A percentile compares a stretch with the other conserved stretches of the same genome.
Conservation (phyloP, 1,139 yeast species). For the Taphrina wiesneri region DNA sequence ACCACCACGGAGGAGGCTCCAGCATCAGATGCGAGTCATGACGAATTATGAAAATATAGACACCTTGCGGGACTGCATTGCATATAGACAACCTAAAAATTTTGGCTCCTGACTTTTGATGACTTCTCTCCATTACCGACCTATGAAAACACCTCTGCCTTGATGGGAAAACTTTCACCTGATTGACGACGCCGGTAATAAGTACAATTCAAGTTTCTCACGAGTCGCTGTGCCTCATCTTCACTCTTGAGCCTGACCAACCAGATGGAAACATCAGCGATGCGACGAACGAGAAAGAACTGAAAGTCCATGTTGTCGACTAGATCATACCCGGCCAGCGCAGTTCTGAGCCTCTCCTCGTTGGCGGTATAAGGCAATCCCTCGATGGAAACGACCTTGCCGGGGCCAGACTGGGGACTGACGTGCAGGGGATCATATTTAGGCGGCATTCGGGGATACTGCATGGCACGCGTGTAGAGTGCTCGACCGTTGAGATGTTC, state of each 20-base stretch:
- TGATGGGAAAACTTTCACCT: not conserved
- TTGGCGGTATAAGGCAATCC: conserved; percentile 2
- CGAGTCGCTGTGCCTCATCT: conserved; percentile 13
- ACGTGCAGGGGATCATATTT: conserved; percentile 16
- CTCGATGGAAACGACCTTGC: conserved; percentile 9
- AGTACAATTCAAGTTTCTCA: conserved; percentile 2
- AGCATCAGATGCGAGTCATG: not conserved
- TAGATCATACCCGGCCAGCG: conserved; percentile 8
- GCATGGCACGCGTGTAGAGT: not conserved
- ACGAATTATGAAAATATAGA: conserved; percentile 7
- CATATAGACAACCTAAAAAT: not conserved
- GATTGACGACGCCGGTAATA: not conserved
- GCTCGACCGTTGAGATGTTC: not conserved
- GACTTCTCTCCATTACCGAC: not conserved
- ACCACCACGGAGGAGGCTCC: not conserved
- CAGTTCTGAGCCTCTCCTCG: not conserved
- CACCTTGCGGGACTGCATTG: not conserved
- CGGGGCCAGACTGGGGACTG: conserved; percentile 15
- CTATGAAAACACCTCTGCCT: conserved; percentile 13
- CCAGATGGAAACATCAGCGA: conserved; percentile 6
- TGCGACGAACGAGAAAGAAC: not conserved
- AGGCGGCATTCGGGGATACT: not conserved
- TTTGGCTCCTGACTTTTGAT: not conserved
- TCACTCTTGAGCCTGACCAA: not conserved
- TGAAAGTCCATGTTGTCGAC: conserved; percentile 20